Conservation (phyloP, 768 basidiomycete genomes). For the Terana coerulea region DNA sequence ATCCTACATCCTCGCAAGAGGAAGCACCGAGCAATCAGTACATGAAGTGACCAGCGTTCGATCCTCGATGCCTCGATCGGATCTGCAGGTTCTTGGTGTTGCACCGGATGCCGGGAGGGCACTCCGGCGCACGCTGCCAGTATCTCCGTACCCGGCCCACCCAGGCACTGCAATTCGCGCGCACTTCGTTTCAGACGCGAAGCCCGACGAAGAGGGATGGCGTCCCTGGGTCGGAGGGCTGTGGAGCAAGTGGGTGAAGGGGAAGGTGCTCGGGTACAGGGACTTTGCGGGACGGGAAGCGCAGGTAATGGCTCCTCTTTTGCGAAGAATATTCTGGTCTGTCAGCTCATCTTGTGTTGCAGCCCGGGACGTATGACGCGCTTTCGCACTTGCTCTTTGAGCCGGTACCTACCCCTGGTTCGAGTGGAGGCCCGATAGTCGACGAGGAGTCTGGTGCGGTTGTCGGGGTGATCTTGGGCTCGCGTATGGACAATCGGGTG, state of each 20-base stretch:
- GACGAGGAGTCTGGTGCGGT: slow-evolving; percentile 59
- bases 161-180: slow-evolving; percentile 43
- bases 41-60: slow-evolving; percentile 42
- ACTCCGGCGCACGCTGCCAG: slow-evolving; percentile 44
- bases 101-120: slow-evolving; percentile 12
- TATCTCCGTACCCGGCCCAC: slow-evolving; percentile 59
- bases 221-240: slow-evolving; percentile 49
- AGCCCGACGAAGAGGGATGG: slow-evolving; percentile 40
- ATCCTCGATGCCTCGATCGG: slow-evolving; percentile 56
- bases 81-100: slow-evolving; percentile 45
- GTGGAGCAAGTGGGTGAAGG: slow-evolving; percentile 51
- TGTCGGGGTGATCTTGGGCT: slow-evolving; percentile 60
- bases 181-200: slow-evolving; percentile 48
- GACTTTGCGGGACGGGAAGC: slow-evolving; percentile 58
- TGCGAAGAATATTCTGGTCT: too few relatives aligned
- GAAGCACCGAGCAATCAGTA: slow-evolving; percentile 27
- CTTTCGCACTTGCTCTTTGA: slow-evolving; percentile 54
- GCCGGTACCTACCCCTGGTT: slow-evolving; percentile 55
- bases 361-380: slow-evolving; percentile 66
- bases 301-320: too few relatives aligned
- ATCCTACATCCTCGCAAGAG: slow-evolving; percentile 41
- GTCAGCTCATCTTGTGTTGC: slow-evolving; percentile 19
- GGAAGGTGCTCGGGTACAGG: slow-evolving; percentile 52
- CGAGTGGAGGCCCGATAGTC: slow-evolving; percentile 68
- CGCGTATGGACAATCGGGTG: slow-evolving; percentile 51